phyloP scores from a whole-genome alignment of 805 yeast species.

The Saccharomycopsis malanga region DNA sequence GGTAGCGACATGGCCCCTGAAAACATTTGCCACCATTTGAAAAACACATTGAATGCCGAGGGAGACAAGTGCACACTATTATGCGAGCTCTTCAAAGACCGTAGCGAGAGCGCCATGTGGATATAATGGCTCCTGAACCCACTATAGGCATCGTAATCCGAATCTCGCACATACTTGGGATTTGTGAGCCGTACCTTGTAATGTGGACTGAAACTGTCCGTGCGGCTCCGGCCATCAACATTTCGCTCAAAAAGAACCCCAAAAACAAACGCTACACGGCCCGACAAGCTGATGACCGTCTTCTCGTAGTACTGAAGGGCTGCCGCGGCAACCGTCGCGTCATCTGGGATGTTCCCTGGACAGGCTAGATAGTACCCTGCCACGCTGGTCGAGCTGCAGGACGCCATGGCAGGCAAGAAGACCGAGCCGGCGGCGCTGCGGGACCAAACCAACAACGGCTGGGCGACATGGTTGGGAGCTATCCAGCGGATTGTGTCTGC shows the following conservation, averaged over 20 bases:
- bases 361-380: slow-evolving; percentile 23
- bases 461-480: slow-evolving; percentile 66
- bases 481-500: slow-evolving; percentile 61
- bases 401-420: slow-evolving; percentile 35
- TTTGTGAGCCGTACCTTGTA: slow-evolving; percentile 50
- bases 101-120: slow-evolving; percentile 58
- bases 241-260: slow-evolving; percentile 53
- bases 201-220: slow-evolving; percentile 49
- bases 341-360: background rate
- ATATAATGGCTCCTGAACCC: slow-evolving; percentile 79
- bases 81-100: slow-evolving; percentile 37
- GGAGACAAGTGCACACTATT: slow-evolving; percentile 80
- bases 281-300: slow-evolving; percentile 48
- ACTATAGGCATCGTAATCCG: slow-evolving; percentile 66
- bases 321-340: background rate
- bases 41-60: slow-evolving; percentile 56
- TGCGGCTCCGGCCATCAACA: slow-evolving; percentile 31
- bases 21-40: slow-evolving; percentile 81
- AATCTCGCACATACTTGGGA: slow-evolving; percentile 38
- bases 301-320: slow-evolving; percentile 37
- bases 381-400: slow-evolving; percentile 23
- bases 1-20: slow-evolving; percentile 73
- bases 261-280: slow-evolving; percentile 51
- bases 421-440: slow-evolving; percentile 39
- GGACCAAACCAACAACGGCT: slow-evolving; percentile 51